Evolutionary conservation across 352 stramenopile genomes (phyloP).

Genomic region (Phytophthora hybrid): DNA sequence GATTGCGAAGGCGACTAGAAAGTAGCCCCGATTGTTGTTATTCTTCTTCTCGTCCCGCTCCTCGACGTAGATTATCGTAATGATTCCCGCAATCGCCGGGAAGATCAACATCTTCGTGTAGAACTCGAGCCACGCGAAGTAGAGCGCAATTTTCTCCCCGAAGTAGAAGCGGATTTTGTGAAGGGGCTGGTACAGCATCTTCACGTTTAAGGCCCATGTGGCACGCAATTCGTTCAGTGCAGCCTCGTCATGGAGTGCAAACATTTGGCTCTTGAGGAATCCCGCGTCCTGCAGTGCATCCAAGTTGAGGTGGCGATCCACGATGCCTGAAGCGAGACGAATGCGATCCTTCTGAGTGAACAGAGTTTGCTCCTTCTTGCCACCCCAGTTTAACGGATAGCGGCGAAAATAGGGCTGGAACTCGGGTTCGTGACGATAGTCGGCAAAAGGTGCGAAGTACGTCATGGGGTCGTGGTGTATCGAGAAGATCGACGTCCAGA

Average conservation of each 20-base stretch:
- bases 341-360: conserved; percentile 85
- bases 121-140: conserved; percentile 92
- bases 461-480: conserved; percentile 72
- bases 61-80: conserved; percentile 68
- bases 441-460: conserved; percentile 75
- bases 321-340: conserved; percentile 63
- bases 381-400: conserved; percentile 70
- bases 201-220: conserved; percentile 70
- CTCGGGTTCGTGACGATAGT: conserved; percentile 68
- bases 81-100: conserved; percentile 74
- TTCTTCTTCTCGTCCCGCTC: conserved; percentile 34
- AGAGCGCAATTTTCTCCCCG: conserved; percentile 89
- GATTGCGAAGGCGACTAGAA: conserved; percentile 74
- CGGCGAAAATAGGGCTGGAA: conserved; percentile 81
- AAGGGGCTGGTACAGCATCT: conserved; percentile 79
- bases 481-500: conserved; percentile 61
- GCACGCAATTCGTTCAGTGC: conserved; percentile 66
- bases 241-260: conserved; percentile 86
- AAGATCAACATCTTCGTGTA: conserved; percentile 92
- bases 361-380: conserved; percentile 65
- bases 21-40: conserved; percentile 58
- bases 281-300: conserved; percentile 58
- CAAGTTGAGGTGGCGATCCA: conserved; percentile 72
- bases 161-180: conserved; percentile 91
- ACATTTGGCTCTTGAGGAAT: conserved; percentile 70